Conservation (phyloP, 2,329 filamentous ascomycete species). For the Cladorrhinum sp. region DNA sequence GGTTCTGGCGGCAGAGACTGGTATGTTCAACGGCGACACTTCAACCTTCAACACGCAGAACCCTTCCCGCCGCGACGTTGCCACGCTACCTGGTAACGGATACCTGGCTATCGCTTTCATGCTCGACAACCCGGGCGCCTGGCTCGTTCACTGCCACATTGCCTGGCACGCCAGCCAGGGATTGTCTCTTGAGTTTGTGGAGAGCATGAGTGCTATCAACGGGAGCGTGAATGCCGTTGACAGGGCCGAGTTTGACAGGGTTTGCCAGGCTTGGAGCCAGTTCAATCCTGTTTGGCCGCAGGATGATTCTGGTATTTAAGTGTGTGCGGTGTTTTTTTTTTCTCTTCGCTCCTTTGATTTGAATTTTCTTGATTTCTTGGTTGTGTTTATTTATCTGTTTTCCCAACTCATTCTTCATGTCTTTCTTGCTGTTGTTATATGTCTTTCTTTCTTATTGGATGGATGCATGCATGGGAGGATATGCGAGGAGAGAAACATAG, state of each 20-base stretch:
- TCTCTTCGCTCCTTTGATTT: too few species aligned
- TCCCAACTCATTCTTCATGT: too few species aligned
- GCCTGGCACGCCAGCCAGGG: slow-evolving; percentile 49
- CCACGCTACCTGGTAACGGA: slow-evolving; percentile 42
- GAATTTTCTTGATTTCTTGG: too few species aligned
- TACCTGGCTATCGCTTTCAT: slow-evolving; percentile 49
- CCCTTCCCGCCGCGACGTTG: slow-evolving; percentile 48
- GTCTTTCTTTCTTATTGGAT: too few species aligned
- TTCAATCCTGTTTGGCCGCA: slow-evolving; percentile 9
- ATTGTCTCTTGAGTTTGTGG: slow-evolving; percentile 52
- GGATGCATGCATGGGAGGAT: too few species aligned
- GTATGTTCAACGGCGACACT: slow-evolving; percentile 30
- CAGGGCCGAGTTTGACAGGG: slow-evolving; percentile 9
- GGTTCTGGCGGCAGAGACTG: slow-evolving; percentile 35
- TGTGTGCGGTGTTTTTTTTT: too few species aligned
- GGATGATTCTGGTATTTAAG: slow-evolving; percentile 22
- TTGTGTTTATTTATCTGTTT: too few species aligned
- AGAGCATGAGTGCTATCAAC: slow-evolving; percentile 20
- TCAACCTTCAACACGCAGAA: slow-evolving; percentile 38
- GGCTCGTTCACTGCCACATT: slow-evolving; percentile 49
- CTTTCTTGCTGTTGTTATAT: too few species aligned
- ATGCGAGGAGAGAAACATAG: too few species aligned
- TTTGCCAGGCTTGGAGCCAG: slow-evolving; percentile 10
- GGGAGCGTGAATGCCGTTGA: neutral
- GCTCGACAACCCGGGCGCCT: slow-evolving; percentile 51